phyloP scores from a whole-genome alignment of 805 yeast species.

The Candida ipomoeae region DNA sequence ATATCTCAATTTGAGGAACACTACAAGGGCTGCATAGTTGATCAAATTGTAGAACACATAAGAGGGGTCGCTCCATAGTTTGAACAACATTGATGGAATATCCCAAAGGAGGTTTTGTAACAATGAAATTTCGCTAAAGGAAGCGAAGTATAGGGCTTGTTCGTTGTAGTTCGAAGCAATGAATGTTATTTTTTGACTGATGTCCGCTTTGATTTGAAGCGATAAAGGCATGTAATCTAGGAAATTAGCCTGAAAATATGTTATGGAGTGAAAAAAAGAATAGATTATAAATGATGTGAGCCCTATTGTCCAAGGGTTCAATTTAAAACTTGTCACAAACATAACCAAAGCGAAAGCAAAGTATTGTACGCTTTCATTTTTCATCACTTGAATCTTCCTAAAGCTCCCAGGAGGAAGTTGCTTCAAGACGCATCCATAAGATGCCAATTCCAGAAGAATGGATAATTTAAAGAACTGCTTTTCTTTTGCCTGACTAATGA shows the following conservation, averaged over 20 bases:
- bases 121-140: slow-evolving; percentile 33
- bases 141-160: slow-evolving; percentile 35
- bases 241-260: slow-evolving; percentile 36
- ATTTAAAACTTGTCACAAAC: slow-evolving; percentile 25
- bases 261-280: slow-evolving; percentile 35
- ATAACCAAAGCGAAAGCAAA: slow-evolving; percentile 30
- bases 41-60: slow-evolving; percentile 29
- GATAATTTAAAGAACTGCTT: slow-evolving; percentile 29
- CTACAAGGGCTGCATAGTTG: slow-evolving; percentile 28
- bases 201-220: slow-evolving; percentile 25
- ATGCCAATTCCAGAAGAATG: slow-evolving; percentile 49
- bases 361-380: slow-evolving; percentile 43
- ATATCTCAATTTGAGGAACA: slow-evolving; percentile 34
- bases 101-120: slow-evolving; percentile 22
- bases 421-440: slow-evolving; percentile 59
- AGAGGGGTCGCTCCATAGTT: slow-evolving; percentile 20
- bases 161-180: slow-evolving; percentile 32
- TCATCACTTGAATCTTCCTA: slow-evolving; percentile 19
- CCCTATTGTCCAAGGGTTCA: slow-evolving; percentile 38
- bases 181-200: slow-evolving; percentile 26
- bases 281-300: slow-evolving; percentile 34
- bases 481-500: slow-evolving; percentile 32
- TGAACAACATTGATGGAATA: slow-evolving; percentile 24
- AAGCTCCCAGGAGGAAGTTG: slow-evolving; percentile 36
- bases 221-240: slow-evolving; percentile 31